phyloP scores from a whole-genome alignment of 768 basidiomycete species.

The Artomyces pyxidatus region DNA sequence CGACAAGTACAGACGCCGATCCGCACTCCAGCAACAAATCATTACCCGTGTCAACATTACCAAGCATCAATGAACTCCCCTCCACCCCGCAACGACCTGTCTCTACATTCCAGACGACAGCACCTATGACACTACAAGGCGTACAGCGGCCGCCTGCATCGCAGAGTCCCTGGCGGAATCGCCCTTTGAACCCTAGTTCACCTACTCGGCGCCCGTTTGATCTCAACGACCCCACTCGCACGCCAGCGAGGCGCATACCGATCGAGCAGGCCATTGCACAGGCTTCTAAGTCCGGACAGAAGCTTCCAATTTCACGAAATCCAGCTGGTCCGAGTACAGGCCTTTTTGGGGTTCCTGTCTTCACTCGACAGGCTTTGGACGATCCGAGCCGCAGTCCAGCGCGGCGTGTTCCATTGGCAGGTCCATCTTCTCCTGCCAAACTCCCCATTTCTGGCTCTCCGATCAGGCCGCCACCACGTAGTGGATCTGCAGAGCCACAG shows the following conservation, averaged over 20 bases:
- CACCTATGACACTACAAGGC: background rate
- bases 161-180: slow-evolving; percentile 13
- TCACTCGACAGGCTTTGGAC: slow-evolving; percentile 6
- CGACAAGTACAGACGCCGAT: background rate
- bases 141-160: slow-evolving; percentile 13
- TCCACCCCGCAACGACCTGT: slow-evolving; percentile 9
- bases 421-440: background rate
- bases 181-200: slow-evolving; percentile 4
- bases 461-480: slow-evolving; percentile 1
- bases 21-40: too few species aligned
- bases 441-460: background rate
- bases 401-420: background rate
- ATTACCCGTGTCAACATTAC: background rate
- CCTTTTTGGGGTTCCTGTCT: slow-evolving; percentile 13
- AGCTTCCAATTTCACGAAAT: background rate
- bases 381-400: slow-evolving; percentile 7
- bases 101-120: background rate
- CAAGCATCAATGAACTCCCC: background rate
- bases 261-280: slow-evolving; percentile 11
- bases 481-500: slow-evolving; percentile 14
- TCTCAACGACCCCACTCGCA: slow-evolving; percentile 8
- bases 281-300: slow-evolving; percentile 6
- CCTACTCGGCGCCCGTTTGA: slow-evolving; percentile 7
- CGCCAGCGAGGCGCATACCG: slow-evolving; percentile 15
- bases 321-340: background rate